A percentile compares a stretch with the other conserved stretches of the same genome.
Evolutionary conservation across 2,329 filamentous ascomycete species (phyloP).

Genomic region (Gaeumannomyces sp.): DNA sequence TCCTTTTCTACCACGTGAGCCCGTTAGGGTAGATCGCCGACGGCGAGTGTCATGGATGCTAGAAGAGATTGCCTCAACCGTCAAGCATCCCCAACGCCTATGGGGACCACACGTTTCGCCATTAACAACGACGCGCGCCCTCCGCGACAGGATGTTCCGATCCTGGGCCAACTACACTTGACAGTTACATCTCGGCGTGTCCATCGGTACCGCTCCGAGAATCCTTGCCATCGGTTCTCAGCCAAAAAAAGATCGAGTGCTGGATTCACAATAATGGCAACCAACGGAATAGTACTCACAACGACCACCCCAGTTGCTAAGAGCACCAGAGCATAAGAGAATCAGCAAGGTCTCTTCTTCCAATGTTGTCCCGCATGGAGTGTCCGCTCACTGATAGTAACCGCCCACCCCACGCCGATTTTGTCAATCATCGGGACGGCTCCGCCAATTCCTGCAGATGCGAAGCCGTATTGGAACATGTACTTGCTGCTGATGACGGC

Average conservation of each 20-base stretch:
- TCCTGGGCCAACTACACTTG: not conserved
- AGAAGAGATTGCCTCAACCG: too few relatives aligned
- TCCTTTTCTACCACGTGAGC: not conserved
- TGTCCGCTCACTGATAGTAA: constrained; percentile 11
- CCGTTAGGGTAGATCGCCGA: not conserved
- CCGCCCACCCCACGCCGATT: constrained; percentile 14
- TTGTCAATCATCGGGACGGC: constrained; percentile 12
- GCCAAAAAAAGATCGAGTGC: not conserved
- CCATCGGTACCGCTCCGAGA: not conserved
- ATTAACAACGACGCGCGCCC: too few relatives aligned
- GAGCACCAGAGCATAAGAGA: not conserved
- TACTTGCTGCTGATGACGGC: constrained; percentile 17
- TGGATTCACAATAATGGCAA: not conserved
- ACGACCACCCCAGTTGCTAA: not conserved
- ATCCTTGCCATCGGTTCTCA: not conserved
- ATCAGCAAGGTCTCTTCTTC: not conserved
- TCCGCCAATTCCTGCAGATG: constrained; percentile 11
- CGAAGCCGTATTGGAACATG: constrained; percentile 14
- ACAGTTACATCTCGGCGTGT: not conserved
- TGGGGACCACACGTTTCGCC: too few relatives aligned
- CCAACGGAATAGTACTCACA: not conserved
- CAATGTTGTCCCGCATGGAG: not conserved
- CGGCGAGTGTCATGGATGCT: too few relatives aligned
- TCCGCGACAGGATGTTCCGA: too few relatives aligned
- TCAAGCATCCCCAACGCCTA: too few relatives aligned